These are phyloP conservation scores for Microbotryomycetes sp. DNA, from an alignment of 1,284 basidiomycete genomes.

Conservation along the genomic window DNA sequence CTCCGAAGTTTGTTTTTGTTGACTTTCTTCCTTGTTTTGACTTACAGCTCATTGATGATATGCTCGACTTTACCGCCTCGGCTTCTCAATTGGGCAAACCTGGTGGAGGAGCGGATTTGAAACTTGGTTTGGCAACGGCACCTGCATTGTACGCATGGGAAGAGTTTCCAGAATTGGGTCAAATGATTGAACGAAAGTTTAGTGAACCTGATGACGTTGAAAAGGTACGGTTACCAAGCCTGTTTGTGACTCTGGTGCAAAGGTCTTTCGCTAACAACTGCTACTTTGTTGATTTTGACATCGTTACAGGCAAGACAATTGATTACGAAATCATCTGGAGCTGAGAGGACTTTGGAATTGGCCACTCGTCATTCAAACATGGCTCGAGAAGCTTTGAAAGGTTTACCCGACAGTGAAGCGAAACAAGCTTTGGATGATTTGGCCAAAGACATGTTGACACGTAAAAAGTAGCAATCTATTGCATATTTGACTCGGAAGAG, in stretches of 20 bases:
- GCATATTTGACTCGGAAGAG: no score
- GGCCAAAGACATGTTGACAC: constrained; percentile 45
- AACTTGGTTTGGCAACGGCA: constrained; percentile 81
- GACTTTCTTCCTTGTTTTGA: no score
- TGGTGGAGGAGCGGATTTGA: constrained; percentile 70
- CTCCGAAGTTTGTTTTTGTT: no score
- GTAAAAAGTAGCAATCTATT: constrained; percentile 44
- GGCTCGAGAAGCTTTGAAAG: constrained; percentile 61
- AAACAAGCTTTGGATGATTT: constrained; percentile 57
- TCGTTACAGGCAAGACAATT: constrained; percentile 59
- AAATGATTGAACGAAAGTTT: constrained; percentile 80
- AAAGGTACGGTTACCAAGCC: constrained; percentile 49
- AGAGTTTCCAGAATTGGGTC: constrained; percentile 72
- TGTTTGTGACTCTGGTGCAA: not conserved
- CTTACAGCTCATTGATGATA: constrained; percentile 80
- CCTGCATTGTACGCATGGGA: constrained; percentile 94
- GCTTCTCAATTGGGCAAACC: constrained; percentile 70
- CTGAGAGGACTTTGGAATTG: constrained; percentile 70
- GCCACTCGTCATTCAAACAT: constrained; percentile 70
- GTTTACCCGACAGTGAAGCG: constrained; percentile 77
- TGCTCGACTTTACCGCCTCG: constrained; percentile 73
- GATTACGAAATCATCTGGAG: constrained; percentile 66
- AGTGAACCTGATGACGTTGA: constrained; percentile 76
- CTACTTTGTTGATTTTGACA: not conserved
- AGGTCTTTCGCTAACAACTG: constrained; percentile 9